A percentile compares a stretch with the other conserved stretches of the same genome.
Evolutionary conservation across 345 rosid species (phyloP).

Genomic region (Brassica rapa): DNA sequence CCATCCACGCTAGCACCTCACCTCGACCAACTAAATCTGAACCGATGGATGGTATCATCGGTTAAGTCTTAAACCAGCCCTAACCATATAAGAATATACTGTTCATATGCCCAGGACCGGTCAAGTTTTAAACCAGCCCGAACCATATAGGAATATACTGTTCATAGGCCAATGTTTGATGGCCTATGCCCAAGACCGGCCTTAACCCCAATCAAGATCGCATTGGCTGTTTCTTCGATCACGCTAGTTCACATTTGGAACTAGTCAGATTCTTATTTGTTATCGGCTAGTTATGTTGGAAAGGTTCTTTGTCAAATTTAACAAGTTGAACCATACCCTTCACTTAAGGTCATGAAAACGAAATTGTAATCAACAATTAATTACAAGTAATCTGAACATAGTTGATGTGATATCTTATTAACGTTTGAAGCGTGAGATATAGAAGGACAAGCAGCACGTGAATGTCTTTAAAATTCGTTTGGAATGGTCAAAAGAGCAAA

Average conservation of each 20-base stretch:
- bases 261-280: background rate
- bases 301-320: background rate
- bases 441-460: conserved; percentile 37
- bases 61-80: background rate
- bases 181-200: too few species aligned
- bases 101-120: background rate
- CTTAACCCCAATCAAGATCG: too few species aligned
- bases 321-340: background rate
- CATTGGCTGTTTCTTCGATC: too few species aligned
- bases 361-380: background rate
- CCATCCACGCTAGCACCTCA: background rate
- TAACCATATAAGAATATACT: background rate
- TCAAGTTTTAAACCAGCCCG: background rate
- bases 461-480: conserved; percentile 38
- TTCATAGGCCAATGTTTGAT: background rate
- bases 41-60: background rate
- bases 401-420: conserved; percentile 9
- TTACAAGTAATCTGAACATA: background rate
- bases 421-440: conserved; percentile 32
- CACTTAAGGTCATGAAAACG: background rate
- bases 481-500: conserved; percentile 40
- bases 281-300: background rate
- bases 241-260: too few species aligned
- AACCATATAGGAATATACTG: background rate
- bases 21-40: background rate